Evolutionary conservation across 805 yeast species (phyloP).

Genomic region (Brettanomyces sp.): DNA sequence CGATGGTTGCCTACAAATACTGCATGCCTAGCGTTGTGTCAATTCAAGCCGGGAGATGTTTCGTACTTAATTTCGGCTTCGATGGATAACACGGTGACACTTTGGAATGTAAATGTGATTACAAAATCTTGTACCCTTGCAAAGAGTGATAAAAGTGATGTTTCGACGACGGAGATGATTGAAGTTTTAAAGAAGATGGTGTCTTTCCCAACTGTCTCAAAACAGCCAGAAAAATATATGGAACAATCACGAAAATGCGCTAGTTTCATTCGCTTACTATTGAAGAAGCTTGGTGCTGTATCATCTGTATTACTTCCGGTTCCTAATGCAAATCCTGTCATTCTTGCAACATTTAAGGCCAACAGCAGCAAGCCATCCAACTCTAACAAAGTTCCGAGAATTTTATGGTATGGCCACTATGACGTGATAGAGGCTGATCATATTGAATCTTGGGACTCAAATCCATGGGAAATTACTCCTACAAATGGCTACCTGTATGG

Average conservation of each 20-base stretch:
- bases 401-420: conserved; percentile 92
- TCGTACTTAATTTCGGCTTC: conserved; percentile 61
- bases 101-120: conserved; percentile 52
- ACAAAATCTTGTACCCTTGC: conserved; percentile 3
- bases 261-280: conserved; percentile 50
- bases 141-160: neutral
- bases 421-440: conserved; percentile 81
- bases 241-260: conserved; percentile 87
- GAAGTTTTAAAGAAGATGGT: conserved; percentile 53
- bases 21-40: conserved; percentile 44
- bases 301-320: conserved; percentile 63
- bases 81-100: conserved; percentile 51
- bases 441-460: conserved; percentile 54
- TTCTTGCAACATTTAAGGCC: conserved; percentile 61
- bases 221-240: conserved; percentile 54
- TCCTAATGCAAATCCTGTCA: conserved; percentile 75
- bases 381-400: conserved; percentile 25
- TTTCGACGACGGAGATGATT: conserved; percentile 45
- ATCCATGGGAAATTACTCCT: conserved; percentile 70
- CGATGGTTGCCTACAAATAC: neutral
- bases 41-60: conserved; percentile 30
- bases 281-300: conserved; percentile 62
- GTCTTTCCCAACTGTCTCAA: conserved; percentile 69
- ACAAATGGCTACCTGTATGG: conserved; percentile 81
- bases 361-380: conserved; percentile 15